Evolutionary conservation across 2,329 filamentous ascomycete species (phyloP).

Genomic region (Teratosphaeria viscida): DNA sequence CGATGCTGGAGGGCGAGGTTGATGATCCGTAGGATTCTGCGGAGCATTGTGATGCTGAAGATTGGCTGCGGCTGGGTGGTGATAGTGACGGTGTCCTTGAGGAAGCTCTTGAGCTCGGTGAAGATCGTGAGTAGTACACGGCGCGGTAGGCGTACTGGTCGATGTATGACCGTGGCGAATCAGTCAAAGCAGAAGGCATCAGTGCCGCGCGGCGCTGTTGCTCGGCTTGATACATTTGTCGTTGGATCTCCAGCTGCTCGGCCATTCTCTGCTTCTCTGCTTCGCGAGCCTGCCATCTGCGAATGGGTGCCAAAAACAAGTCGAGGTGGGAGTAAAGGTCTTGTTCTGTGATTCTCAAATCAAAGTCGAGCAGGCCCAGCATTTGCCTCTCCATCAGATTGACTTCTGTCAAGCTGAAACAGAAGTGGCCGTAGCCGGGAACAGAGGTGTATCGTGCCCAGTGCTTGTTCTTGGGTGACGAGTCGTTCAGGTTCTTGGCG

Average conservation of each 20-base stretch:
- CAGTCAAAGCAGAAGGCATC: conserved; percentile 4
- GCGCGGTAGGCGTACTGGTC: conserved; percentile 18
- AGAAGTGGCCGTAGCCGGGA: conserved; percentile 62
- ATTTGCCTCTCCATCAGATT: conserved; percentile 99
- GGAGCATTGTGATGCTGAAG: conserved; percentile 25
- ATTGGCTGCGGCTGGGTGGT: conserved; percentile 33
- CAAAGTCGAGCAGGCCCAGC: conserved; percentile 88
- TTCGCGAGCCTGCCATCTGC: conserved; percentile 45
- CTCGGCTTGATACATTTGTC: conserved; percentile 26
- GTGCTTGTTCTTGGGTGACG: conserved; percentile 99
- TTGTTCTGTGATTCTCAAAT: conserved; percentile 72
- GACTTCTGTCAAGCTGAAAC: conserved; percentile 89
- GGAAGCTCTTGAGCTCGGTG: conserved; percentile 21
- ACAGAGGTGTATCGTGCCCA: conserved; percentile 91
- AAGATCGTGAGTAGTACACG: conserved; percentile 18
- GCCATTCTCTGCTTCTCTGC: conserved; percentile 41
- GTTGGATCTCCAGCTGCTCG: conserved; percentile 28
- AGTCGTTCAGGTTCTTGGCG: conserved; percentile 97
- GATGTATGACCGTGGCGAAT: conserved; percentile 25
- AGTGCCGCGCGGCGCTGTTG: conserved; percentile 22
- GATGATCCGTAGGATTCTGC: conserved; percentile 22
- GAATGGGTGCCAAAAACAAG: conserved; percentile 77
- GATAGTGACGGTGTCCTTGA: conserved; percentile 42
- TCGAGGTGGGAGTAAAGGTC: conserved; percentile 84
- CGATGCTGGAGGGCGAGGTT: conserved; percentile 24